Percentiles rank a stretch among this genome's conserved stretches.
phyloP scores from a whole-genome alignment of 176 grass and related monocot genomes.

The Rhynchospora breviuscula region DNA sequence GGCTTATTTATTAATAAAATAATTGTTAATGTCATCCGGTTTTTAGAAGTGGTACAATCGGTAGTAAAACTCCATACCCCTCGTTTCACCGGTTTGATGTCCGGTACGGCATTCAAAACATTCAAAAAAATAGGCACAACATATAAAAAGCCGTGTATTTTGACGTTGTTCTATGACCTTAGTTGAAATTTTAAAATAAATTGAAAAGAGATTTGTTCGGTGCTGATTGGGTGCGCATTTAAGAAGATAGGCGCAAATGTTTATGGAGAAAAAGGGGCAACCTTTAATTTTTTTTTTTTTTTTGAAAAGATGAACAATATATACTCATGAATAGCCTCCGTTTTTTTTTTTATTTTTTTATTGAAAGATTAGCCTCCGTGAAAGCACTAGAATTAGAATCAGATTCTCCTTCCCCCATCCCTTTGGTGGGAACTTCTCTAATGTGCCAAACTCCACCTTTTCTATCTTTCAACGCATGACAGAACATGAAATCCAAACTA shows the following conservation, averaged over 20 bases:
- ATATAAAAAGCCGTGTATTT: background rate
- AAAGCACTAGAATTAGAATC: background rate
- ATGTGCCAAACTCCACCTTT: constrained; percentile 18
- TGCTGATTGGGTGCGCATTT: background rate
- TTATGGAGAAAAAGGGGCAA: constrained; percentile 5
- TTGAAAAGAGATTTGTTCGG: background rate
- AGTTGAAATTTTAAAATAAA: background rate
- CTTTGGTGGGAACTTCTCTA: background rate
- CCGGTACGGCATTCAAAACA: no score
- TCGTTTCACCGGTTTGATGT: no score
- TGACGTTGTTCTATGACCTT: background rate
- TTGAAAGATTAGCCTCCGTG: background rate
- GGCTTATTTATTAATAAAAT: no score
- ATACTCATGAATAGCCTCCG: background rate
- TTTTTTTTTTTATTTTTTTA: no score
- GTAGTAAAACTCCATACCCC: no score
- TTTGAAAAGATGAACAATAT: background rate
- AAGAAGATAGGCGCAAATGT: background rate
- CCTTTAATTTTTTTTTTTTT: background rate
- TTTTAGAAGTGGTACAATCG: no score
- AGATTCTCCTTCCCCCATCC: constrained; percentile 5
- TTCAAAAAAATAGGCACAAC: background rate
- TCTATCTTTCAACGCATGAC: background rate
- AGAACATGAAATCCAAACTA: background rate
- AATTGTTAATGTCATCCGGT: no score